Base-by-base conservation (phyloP, 2,329 filamentous ascomycete genomes). In the Sarocladium strictum region DNA sequence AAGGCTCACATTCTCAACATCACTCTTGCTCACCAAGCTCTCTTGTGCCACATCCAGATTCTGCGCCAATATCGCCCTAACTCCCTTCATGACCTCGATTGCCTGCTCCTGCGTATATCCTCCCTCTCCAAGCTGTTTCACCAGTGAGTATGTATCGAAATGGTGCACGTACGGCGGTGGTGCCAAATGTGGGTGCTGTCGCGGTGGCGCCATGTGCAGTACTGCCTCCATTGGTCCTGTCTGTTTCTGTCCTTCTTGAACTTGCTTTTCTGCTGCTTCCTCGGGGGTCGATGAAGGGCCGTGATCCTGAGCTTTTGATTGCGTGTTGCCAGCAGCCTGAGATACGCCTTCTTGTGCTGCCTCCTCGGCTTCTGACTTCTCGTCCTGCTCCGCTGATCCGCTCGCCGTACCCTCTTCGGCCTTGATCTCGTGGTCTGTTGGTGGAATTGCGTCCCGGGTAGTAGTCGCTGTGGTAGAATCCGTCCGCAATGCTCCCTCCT, bases 61-160 rank as follows among this genome's bases (percentile, higher is more conserved):
- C 19, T 85, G 76, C 10, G 86, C 84, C 14, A 99, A 73, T 51
- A 95, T 77, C 2, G 79, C 78, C 21, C 93, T 85, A 55, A 97
- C 85, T 5, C 87, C 90, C 74, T 97, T 97, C 94, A 99, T 99
- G 53, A 90, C 77, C 5, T 86, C 90, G 52, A 91, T 84, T 24
- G 90, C 85, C 69, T 97, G 93, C 0, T 78, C 78, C 43, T 81
- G 76, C 1, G 81, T 83, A 70, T 91, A 97, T 0, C 87, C 87
- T 12, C 85, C 84, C 17, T 85, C 79, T 53, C 86, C 79, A 15
- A 99, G 83, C 62, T 90, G 84, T 64, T 87, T 87, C 15, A 97
- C 94, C 4, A 97, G 80, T 14, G 84, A 86, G 70, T 94, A 99
- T 23, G 87, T 96, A 72, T 99, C 93, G 70, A 99, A 99, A 72